Evolutionary conservation across 495 filamentous ascomycete species (phyloP).

Genomic region (Aspergillus hancockii): DNA sequence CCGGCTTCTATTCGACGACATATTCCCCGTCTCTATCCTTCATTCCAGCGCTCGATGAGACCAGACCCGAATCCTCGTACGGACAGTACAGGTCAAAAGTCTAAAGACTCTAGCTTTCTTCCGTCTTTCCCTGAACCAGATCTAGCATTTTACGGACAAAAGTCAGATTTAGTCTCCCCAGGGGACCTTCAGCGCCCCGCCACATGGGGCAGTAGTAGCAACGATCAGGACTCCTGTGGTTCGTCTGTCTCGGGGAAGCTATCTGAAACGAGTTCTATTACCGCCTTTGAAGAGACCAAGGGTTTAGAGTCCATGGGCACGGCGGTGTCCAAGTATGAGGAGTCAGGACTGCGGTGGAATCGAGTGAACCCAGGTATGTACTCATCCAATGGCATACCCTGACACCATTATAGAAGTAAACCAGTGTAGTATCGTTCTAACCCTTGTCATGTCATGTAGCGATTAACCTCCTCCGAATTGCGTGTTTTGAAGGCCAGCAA

Average conservation of each 20-base stretch:
- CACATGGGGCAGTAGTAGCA: constrained; percentile 16
- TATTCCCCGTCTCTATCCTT: constrained; percentile 29
- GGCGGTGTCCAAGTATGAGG: constrained; percentile 31
- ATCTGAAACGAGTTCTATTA: constrained; percentile 17
- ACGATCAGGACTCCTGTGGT: constrained; percentile 5
- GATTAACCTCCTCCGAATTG: constrained; percentile 41
- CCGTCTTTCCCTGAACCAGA: constrained; percentile 20
- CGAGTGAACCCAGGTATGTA: constrained; percentile 41
- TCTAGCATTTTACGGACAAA: constrained; percentile 3
- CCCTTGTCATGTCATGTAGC: constrained; percentile 18
- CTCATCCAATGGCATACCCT: background rate
- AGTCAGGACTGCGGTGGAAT: constrained; percentile 45
- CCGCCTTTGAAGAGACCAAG: constrained; percentile 10
- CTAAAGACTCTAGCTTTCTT: constrained; percentile 15
- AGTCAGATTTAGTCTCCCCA: background rate
- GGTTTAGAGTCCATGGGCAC: constrained; percentile 9
- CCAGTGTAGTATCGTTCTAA: background rate
- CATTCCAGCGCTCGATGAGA: constrained; percentile 5
- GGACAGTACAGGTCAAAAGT: constrained; percentile 6
- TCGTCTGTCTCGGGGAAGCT: constrained; percentile 14
- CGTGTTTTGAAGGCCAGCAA: constrained; percentile 42
- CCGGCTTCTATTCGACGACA: constrained; percentile 37
- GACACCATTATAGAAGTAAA: background rate
- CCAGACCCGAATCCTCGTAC: constrained; percentile 18
- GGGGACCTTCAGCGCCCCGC: constrained; percentile 14